Evolutionary conservation across 78 protist genomes (phyloP), one percentile per base, ranked within the genome.

Genomic region (Polysphondylium violaceum): DNA sequence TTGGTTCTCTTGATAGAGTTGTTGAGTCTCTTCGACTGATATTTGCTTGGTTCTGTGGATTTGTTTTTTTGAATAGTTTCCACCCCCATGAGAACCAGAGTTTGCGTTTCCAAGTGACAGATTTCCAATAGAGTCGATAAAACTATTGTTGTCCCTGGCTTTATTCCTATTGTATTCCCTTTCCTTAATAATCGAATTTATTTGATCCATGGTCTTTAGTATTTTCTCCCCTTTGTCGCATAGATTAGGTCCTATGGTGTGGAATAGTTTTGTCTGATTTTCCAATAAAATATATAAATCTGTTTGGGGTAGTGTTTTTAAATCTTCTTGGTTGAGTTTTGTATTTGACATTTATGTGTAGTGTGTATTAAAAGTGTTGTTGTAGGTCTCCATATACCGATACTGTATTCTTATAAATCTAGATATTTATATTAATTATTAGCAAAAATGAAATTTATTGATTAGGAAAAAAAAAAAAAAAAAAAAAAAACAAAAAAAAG

Each of bases 181-280:
- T 36, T 64, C 72, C 36, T 64, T 64, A 0, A 68, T 41, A 31
- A 74, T 55, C 23, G 19, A n/a, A 2, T 76, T 59, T 3, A 76
- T 76, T 43, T 35, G 36, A 19, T 43, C 56, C 0, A 76, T 76
- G 47, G n/a, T 44, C 3, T 59, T 76, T 61, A 61, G 23, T 21
- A 76, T 44, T 65, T 76, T 76, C 44, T 36, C 87, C 19, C 87
- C 87, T 44, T 61, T 61, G n/a, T 76, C 87, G 12, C 23, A 35
- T 76, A 76, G 50, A 76, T 76, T 76, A 16, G 87, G 36, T 19
- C 87, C 87, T 2, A 76, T n/a, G 7, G 60, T 23, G 16, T 17
- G 41, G 31, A 31, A 76, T 29, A 76, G 16, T 40, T 60, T 76
- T 33, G 59, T 41, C 43, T 76, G 38, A 50, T 43, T 76, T 44